phyloP scores from a whole-genome alignment of 2,329 filamentous ascomycete species.

The Laburnicola sp. region DNA sequence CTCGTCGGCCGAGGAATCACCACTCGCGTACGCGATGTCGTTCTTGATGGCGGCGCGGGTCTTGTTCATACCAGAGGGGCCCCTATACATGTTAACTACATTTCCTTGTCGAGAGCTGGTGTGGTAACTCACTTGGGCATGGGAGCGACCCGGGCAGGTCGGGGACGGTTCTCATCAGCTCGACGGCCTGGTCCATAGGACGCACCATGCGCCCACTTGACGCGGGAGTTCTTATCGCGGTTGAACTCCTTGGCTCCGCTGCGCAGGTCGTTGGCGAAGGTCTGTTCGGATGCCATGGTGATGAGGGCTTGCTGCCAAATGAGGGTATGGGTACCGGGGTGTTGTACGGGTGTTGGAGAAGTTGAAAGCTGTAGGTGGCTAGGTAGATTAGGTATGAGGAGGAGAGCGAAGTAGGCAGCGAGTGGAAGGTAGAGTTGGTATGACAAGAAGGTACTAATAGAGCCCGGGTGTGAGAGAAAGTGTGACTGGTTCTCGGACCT shows the following conservation, averaged over 20 bases:
- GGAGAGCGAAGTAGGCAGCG: constrained; percentile 15
- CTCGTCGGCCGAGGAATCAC: constrained; percentile 50
- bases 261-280: constrained; percentile 58
- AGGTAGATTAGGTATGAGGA: constrained; percentile 22
- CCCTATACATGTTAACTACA: constrained; percentile 25
- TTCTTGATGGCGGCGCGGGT: constrained; percentile 46
- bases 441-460: constrained; percentile 33
- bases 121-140: constrained; percentile 34
- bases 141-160: constrained; percentile 40
- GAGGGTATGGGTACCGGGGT: constrained; percentile 16
- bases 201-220: constrained; percentile 56
- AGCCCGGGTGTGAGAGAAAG: constrained; percentile 26
- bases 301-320: constrained; percentile 12
- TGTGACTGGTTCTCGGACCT: constrained; percentile 35
- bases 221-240: constrained; percentile 54
- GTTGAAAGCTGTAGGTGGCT: constrained; percentile 9
- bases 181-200: constrained; percentile 45
- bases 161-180: constrained; percentile 40
- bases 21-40: constrained; percentile 48
- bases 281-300: constrained; percentile 52
- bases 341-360: constrained; percentile 8
- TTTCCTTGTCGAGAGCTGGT: background rate
- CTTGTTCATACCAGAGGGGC: constrained; percentile 35
- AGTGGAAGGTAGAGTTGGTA: constrained; percentile 17
- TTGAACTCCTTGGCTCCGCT: constrained; percentile 57